Conservation (phyloP, 2,329 filamentous ascomycete genomes). For the Aspergillus bombycis region DNA sequence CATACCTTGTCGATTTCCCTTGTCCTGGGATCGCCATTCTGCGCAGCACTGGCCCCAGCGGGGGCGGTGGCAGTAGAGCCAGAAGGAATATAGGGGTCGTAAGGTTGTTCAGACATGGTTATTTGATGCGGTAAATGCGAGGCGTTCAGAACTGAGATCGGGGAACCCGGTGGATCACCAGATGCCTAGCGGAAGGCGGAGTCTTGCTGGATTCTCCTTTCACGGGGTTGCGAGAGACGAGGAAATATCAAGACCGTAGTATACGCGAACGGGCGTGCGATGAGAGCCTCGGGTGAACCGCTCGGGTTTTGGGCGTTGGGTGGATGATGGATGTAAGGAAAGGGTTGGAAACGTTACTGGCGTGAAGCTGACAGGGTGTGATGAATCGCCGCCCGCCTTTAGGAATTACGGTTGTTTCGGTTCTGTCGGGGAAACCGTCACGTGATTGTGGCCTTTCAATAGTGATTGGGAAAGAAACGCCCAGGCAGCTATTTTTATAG, state of each 20-base stretch:
- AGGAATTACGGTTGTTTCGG: slow-evolving; percentile 30
- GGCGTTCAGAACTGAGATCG: slow-evolving; percentile 13
- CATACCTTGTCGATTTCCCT: slow-evolving; percentile 84
- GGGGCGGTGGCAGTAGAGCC: slow-evolving; percentile 49
- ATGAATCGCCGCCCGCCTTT: slow-evolving; percentile 29
- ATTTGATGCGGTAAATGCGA: slow-evolving; percentile 19
- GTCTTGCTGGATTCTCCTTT: slow-evolving; percentile 18
- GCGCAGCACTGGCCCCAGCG: slow-evolving; percentile 53
- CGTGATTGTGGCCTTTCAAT: slow-evolving; percentile 21
- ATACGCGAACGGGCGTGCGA: slow-evolving; percentile 2
- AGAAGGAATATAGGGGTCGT: slow-evolving; percentile 86
- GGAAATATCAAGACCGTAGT: slow-evolving; percentile 9
- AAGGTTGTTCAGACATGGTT: slow-evolving; percentile 67
- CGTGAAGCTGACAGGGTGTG: slow-evolving; percentile 31
- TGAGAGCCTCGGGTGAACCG: background rate
- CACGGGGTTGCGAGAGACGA: slow-evolving; percentile 7
- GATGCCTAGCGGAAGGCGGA: slow-evolving; percentile 19
- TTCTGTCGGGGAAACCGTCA: slow-evolving; percentile 27
- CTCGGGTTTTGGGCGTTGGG: slow-evolving; percentile 6
- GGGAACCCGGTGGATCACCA: slow-evolving; percentile 22
- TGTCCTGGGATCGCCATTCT: slow-evolving; percentile 66
- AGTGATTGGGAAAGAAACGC: slow-evolving; percentile 15
- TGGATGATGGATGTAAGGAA: slow-evolving; percentile 14
- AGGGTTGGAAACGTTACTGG: slow-evolving; percentile 14
- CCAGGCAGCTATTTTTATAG: slow-evolving; percentile 23